Percentiles rank a stretch among this genome's conserved stretches.
These are phyloP conservation scores for Cryptococcus sp. DNA, from an alignment of 1,284 basidiomycete species.

Conservation along the genomic window DNA sequence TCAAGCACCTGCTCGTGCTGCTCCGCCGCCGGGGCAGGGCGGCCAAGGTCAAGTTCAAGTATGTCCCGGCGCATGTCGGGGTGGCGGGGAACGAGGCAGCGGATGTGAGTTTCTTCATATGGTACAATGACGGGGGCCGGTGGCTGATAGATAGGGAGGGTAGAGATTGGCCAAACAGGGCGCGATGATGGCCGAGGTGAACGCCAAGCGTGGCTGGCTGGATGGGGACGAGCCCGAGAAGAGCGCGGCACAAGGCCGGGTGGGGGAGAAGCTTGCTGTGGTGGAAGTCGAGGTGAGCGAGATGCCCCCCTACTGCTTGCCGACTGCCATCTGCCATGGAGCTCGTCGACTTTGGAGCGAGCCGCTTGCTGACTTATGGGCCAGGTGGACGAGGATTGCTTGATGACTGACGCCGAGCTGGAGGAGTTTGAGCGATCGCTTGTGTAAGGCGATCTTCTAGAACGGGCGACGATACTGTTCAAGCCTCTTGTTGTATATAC, in stretches of 20 bases:
- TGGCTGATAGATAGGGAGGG: neutral
- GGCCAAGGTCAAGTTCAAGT: slow-evolving; percentile 40
- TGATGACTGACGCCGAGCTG: too few relatives aligned
- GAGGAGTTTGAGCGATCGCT: too few relatives aligned
- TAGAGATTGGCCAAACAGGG: slow-evolving; percentile 43
- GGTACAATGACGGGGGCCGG: neutral
- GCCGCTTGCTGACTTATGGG: too few relatives aligned
- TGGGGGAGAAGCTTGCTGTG: slow-evolving; percentile 43
- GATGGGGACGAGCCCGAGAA: slow-evolving; percentile 25
- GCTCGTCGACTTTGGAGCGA: too few relatives aligned
- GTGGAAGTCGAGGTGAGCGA: slow-evolving; percentile 46
- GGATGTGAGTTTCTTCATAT: slow-evolving; percentile 35
- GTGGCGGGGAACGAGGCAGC: slow-evolving; percentile 47
- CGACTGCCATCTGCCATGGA: too few relatives aligned
- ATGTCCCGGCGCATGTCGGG: slow-evolving; percentile 45
- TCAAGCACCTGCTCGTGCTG: slow-evolving; percentile 47
- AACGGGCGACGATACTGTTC: too few relatives aligned
- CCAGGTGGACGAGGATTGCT: too few relatives aligned
- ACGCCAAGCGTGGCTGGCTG: slow-evolving; percentile 37
- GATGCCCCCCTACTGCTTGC: neutral
- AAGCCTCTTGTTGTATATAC: too few relatives aligned
- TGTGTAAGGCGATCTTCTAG: too few relatives aligned
- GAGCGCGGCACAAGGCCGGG: neutral
- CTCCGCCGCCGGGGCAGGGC: slow-evolving; percentile 27
- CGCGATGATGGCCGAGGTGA: slow-evolving; percentile 25